Evolutionary conservation across 192 early-diverging fungal species (phyloP), one percentile per base, ranked within the genome.

Genomic region (Coemansia sp.): DNA sequence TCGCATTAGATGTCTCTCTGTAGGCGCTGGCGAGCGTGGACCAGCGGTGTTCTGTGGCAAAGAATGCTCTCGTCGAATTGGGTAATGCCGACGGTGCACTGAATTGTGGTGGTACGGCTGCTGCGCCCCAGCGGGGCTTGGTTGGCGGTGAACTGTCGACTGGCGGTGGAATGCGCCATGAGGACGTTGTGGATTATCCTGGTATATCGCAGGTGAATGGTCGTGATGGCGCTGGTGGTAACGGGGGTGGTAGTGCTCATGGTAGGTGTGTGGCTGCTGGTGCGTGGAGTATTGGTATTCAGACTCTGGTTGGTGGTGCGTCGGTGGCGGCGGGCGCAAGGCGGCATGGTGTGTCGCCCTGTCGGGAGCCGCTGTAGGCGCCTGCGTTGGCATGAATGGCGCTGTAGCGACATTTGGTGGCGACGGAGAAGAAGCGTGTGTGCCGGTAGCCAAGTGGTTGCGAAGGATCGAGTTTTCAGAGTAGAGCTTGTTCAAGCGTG

Each of bases 381-480:
- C 17, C 13, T 70, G 79, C 5, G 45, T 33, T 3, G 69, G 70
- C 33, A 65, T 52, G 25, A 70, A 70, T 13, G 73, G 35, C 43
- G 34, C 54, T 0, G 69, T 43, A 15, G 41, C 32, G 20, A 23
- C 46, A 48, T 36, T 57, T 20, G 79, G 34, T 35, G 70, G 57
- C 9, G 79, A 43, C 19, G 65, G 69, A 19, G 66, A 64, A 35
- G 55, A 14, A 20, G 66, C 63, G 14, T 69, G 72, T 20, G 65
- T 43, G 45, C 65, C 54, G 13, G 73, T 61, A 25, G 49, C 66
- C 43, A 80, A 14, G 42, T 70, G 69, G 9, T 63, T 49, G 33
- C 70, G 79, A 49, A 75, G 40, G 25, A 58, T 45, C 2, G 67
- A 29, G 57, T 69, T 75, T 43, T 81, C 79, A 11, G 73, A 46